Evolutionary conservation across 2,329 filamentous ascomycete species (phyloP).

Genomic region (Hypoxylon sp.): DNA sequence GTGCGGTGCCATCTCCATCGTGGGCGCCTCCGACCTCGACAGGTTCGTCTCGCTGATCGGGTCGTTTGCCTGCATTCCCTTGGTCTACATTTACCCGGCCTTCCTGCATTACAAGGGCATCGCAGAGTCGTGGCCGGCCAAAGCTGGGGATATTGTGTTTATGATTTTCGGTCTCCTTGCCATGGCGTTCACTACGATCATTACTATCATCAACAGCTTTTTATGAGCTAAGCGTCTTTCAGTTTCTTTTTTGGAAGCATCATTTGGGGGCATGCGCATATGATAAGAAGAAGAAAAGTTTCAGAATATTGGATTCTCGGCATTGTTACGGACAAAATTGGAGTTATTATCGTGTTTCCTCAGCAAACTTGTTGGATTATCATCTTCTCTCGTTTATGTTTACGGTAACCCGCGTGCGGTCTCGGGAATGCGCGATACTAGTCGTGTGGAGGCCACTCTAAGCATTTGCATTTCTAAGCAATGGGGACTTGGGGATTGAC

Average conservation of each 20-base stretch:
- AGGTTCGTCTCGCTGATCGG: constrained; percentile 79
- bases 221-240: constrained; percentile 40
- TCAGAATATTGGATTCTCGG: constrained; percentile 9
- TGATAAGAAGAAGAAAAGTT: constrained; percentile 6
- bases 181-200: constrained; percentile 75
- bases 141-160: constrained; percentile 67
- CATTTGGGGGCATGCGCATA: too few species aligned
- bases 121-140: constrained; percentile 64
- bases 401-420: too few species aligned
- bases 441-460: too few species aligned
- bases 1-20: constrained; percentile 68
- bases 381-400: constrained; percentile 6
- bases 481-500: not conserved
- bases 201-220: constrained; percentile 63
- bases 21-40: constrained; percentile 74
- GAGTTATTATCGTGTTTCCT: constrained; percentile 9
- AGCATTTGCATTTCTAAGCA: constrained; percentile 1
- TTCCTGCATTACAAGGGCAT: constrained; percentile 74
- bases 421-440: too few species aligned
- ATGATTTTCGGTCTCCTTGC: constrained; percentile 70
- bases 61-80: constrained; percentile 75
- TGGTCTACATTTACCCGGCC: constrained; percentile 81
- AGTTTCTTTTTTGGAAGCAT: too few species aligned
- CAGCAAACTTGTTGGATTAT: constrained; percentile 1
- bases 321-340: constrained; percentile 2